Base-by-base conservation (phyloP, 257 asterid species). In the Solanum chiquidenum region DNA sequence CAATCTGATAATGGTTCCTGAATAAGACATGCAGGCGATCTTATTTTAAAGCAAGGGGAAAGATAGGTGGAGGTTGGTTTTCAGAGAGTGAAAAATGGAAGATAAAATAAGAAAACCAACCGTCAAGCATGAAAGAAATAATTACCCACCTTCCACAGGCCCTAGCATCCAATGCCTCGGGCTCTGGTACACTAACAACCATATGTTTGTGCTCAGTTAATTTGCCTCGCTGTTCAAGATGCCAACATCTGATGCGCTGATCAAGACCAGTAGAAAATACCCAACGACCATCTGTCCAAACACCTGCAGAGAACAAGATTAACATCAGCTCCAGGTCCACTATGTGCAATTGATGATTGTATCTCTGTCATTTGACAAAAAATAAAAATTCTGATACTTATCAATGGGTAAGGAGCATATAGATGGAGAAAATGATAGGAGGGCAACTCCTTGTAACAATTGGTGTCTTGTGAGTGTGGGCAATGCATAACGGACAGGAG, bases 181-280 rank as follows among this genome's bases (percentile, higher is more conserved):
- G 99, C 94, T 97, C 99, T 2, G 99, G 98, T 90, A 95, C 99
- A 42, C 98, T 95, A 74, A 94, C 92, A 77, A 96, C 89, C 85
- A 95, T 69, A 89, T 95, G 98, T 76, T 90, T 92, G 88, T 31
- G 85, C 91, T 97, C 98, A 5, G 87, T 85, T 42, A 97, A 91
- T 87, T 92, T 91, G 58, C 93, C 96, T 68, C 38, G 80, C 87
- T 49, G 80, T 79, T 89, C 86, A 29, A 93, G 79, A 77, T 88
- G 92, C 99, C 99, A 95, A 89, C 99, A 97, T 87, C 98, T 91
- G 75, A 97, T 87, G 13, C 98, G 98, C 91, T 97, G 98, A 91
- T 97, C 99, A 87, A 97, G 97, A 83, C 98, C 98, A 74, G 95
- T 93, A 25, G 98, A 95, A 87, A 97, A 95, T n/a, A 91, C 95